Evolutionary conservation across 225 moss, liverwort and hornwort species (phyloP).

Genomic region (Lunularia cruciata): DNA sequence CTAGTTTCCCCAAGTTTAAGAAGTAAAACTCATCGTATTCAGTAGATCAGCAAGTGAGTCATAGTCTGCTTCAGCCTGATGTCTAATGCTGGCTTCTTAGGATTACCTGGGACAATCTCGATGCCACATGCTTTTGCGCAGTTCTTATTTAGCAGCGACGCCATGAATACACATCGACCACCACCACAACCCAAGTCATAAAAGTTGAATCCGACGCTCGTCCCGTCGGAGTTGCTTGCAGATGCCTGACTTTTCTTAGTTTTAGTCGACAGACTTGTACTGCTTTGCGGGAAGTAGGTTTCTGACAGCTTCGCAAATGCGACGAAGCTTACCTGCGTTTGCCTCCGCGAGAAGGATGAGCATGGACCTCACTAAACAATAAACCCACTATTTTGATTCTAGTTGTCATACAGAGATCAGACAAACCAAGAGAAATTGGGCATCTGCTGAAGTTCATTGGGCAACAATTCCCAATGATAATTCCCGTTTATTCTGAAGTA

Average conservation of each 20-base stretch:
- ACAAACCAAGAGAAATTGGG: not conserved
- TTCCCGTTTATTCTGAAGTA: no score
- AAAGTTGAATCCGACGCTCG: constrained; percentile 45
- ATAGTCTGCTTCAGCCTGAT: no score
- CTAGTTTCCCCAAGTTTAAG: no score
- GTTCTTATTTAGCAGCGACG: constrained; percentile 52
- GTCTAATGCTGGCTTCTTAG: no score
- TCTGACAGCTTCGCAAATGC: constrained; percentile 62
- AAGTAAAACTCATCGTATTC: no score
- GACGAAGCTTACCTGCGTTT: constrained; percentile 55
- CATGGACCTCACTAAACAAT: no score
- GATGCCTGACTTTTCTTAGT: constrained; percentile 15
- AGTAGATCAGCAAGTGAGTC: no score
- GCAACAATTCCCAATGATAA: no score
- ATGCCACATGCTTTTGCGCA: constrained; percentile 61
- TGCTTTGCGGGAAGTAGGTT: constrained; percentile 40
- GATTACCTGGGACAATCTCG: constrained; percentile 59
- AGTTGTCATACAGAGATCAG: no score
- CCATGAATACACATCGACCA: constrained; percentile 55
- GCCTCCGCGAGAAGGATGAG: no score
- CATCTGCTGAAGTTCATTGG: no score
- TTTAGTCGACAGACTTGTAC: not conserved
- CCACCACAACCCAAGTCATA: constrained; percentile 63
- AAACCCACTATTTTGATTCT: no score
- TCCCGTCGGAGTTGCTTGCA: not conserved